Percentiles rank a stretch among this genome's conserved stretches.
These are phyloP conservation scores for Phytophthora hybrid DNA, from an alignment of 352 stramenopile species.

Conservation along the genomic window DNA sequence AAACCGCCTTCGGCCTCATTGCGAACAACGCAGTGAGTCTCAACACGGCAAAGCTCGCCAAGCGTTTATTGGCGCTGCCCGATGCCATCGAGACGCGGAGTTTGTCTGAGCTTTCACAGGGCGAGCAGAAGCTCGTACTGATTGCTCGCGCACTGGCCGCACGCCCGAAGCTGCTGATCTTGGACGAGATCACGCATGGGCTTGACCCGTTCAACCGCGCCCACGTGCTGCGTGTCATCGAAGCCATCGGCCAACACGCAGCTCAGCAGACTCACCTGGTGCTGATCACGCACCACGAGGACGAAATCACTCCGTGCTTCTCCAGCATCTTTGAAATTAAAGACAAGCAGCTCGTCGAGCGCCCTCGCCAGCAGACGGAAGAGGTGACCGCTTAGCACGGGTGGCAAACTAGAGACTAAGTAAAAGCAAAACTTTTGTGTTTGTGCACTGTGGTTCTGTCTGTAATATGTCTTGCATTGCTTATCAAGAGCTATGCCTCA, in stretches of 20 bases:
- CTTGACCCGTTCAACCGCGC: conserved; percentile 88
- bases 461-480: neutral
- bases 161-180: conserved; percentile 81
- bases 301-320: conserved; percentile 91
- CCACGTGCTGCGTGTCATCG: conserved; percentile 78
- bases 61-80: conserved; percentile 48
- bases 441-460: neutral
- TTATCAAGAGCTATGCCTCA: neutral
- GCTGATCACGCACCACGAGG: conserved; percentile 94
- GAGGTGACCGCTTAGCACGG: conserved; percentile 30
- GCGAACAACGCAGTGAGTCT: conserved; percentile 50
- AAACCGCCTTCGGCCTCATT: conserved; percentile 50
- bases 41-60: conserved; percentile 44
- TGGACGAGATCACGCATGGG: conserved; percentile 94
- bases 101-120: conserved; percentile 88
- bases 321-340: conserved; percentile 85
- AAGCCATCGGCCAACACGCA: conserved; percentile 72
- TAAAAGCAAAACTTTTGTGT: neutral
- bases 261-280: conserved; percentile 69
- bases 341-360: conserved; percentile 63
- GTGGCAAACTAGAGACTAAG: neutral
- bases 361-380: conserved; percentile 23
- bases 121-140: conserved; percentile 93
- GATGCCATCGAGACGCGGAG: conserved; percentile 42
- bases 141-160: conserved; percentile 84